Evolutionary conservation across 78 protist genomes (phyloP).

Genomic region (Pigoraptor vietnamica): DNA sequence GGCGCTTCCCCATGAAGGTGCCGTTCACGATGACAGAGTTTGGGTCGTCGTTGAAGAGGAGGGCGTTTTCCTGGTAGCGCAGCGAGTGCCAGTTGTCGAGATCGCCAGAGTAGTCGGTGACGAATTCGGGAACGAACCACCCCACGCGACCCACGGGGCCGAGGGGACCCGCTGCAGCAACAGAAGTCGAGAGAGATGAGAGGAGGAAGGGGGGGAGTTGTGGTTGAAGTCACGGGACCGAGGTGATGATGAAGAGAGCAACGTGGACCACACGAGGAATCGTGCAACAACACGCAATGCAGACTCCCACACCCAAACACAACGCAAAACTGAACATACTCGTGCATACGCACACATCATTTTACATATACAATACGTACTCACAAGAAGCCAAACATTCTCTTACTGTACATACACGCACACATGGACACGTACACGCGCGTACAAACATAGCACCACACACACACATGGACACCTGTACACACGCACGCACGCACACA

Average conservation of each 20-base stretch:
- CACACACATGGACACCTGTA: not conserved
- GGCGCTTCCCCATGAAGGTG: not conserved
- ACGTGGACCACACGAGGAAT: no score
- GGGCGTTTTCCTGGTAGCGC: not conserved
- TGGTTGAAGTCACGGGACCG: no score
- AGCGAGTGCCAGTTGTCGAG: not conserved
- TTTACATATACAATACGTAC: not conserved
- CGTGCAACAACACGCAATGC: no score
- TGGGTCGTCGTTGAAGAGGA: not conserved
- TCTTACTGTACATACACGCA: not conserved
- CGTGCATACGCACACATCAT: not conserved
- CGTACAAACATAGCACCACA: no score
- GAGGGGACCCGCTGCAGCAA: not conserved
- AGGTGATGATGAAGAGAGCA: no score
- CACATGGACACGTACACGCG: not conserved
- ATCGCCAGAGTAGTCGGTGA: not conserved
- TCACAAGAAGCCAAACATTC: no score
- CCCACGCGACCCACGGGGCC: not conserved
- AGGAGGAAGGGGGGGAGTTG: no score
- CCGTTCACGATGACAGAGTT: not conserved
- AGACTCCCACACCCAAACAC: no score
- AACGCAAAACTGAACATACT: no score
- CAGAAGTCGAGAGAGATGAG: no score
- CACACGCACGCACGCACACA: no score
- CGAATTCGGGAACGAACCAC: not conserved